Base-by-base conservation (phyloP, 495 filamentous ascomycete genomes). In the Bryoglossum gracile region DNA sequence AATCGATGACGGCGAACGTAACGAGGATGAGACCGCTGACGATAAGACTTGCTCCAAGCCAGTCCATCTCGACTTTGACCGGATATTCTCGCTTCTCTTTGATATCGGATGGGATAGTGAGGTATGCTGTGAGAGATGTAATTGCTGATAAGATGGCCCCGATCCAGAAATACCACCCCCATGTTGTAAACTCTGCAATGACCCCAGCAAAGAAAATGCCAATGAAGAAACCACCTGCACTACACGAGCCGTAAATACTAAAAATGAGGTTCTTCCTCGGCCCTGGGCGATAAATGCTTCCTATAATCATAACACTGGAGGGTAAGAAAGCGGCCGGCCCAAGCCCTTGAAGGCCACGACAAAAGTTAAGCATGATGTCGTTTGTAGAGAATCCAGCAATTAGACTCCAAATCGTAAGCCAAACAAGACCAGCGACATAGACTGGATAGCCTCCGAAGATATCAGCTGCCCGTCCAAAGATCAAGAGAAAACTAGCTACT, bases 181-280 rank as follows among this genome's bases (percentile, higher is more conserved):
- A 94, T 1, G 59, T 67, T 0, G 80, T 61, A 39, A 74, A 83
- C 50, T 88, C 69, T 3, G 75, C 81, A 2, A 76, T 72, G 1
- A 88, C 21, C 0, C 88, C 89, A 4, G 87, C 85, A 42, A 89
- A 77, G 61, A 92, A 86, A 37, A 94, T 86, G 1, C 89, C 89
- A 8, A 50, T 26, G 33, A 87, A 94, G 67, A 94, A 94, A 0
- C 89, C 89, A 0, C 90, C 52, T 0, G 83, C 80, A 0, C 87
- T 87, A 51, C 79, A 80, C 0, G 82, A 84, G 1, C 88, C 86
- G 62, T 91, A 94, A 0, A 92, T 63, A 35, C 80, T 80, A 61
- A 94, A 94, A 0, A 92, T 77, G 11, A 92, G 53, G 57, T 94
- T 95, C 67, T 94, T 94, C 9, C 89, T 70, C 5, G 86, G 87